Percentiles rank a stretch among this genome's conserved stretches.
Evolutionary conservation across 2,329 filamentous ascomycete genomes (phyloP).

Genomic region (Aaosphaeria arxii): DNA sequence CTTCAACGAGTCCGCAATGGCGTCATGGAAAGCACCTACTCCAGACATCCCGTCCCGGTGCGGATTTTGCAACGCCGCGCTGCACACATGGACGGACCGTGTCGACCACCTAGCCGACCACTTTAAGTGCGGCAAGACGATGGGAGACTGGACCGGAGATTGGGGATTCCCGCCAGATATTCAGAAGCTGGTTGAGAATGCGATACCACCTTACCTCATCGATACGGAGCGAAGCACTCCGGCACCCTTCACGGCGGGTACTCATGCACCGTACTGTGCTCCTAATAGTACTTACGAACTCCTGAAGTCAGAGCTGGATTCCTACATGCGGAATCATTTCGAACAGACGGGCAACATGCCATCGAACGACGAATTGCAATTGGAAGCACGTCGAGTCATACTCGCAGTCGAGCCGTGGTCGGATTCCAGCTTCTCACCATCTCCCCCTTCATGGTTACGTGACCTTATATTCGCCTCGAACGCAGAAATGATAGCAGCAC

Average conservation of each 20-base stretch:
- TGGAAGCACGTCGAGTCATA: not conserved
- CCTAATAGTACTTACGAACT: not conserved
- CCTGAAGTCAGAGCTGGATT: not conserved
- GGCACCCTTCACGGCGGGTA: not conserved
- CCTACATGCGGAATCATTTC: not conserved
- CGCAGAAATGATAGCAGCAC: not conserved
- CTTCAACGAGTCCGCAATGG: not conserved
- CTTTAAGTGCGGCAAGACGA: not conserved
- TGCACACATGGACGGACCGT: not conserved
- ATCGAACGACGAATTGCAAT: not conserved
- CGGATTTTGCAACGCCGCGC: not conserved
- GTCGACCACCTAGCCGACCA: constrained; percentile 1
- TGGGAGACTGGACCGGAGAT: constrained; percentile 1
- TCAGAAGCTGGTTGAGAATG: not conserved
- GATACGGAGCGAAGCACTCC: not conserved
- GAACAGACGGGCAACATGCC: not conserved
- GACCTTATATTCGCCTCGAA: not conserved
- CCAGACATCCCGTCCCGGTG: not conserved
- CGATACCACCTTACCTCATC: constrained; percentile 4
- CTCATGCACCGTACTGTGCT: not conserved
- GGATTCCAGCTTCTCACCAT: not conserved
- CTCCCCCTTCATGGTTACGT: not conserved
- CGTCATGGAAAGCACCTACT: not conserved
- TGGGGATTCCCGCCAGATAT: not conserved
- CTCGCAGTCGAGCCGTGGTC: not conserved